Conservation (phyloP, 768 basidiomycete species). For the Trametes elegans region DNA sequence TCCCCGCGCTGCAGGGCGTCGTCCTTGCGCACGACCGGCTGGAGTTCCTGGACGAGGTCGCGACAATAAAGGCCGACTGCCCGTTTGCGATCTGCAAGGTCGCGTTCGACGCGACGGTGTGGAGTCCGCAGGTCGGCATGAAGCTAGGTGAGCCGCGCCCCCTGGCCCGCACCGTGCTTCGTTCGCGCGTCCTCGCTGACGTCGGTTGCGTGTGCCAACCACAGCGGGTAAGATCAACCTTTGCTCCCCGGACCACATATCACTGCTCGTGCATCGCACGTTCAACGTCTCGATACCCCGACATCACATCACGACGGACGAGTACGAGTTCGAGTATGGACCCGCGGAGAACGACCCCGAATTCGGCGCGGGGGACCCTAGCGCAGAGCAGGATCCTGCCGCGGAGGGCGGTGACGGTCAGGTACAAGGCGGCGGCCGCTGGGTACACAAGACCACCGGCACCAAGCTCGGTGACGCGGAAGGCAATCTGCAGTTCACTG, state of each 20-base stretch:
- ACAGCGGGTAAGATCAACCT: conserved; percentile 87
- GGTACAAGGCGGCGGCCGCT: conserved; percentile 61
- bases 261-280: conserved; percentile 83
- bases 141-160: conserved; percentile 63
- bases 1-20: conserved; percentile 83
- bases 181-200: not conserved
- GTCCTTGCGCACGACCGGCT: conserved; percentile 84
- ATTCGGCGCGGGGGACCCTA: conserved; percentile 44
- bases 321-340: conserved; percentile 87
- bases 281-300: conserved; percentile 96
- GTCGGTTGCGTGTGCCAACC: too few relatives aligned
- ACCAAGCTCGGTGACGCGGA: conserved; percentile 65
- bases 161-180: not conserved
- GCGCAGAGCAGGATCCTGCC: conserved; percentile 28
- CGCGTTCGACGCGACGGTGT: conserved; percentile 80
- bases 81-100: conserved; percentile 79
- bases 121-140: conserved; percentile 85
- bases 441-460: conserved; percentile 74
- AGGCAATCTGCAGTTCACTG: conserved; percentile 76
- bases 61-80: conserved; percentile 74
- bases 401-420: conserved; percentile 23
- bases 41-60: conserved; percentile 59
- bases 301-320: conserved; percentile 78
- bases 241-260: conserved; percentile 90
- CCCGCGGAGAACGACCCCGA: conserved; percentile 80